Evolutionary conservation across 2,329 filamentous ascomycete genomes (phyloP).

Genomic region (Eurotiales sp.): DNA sequence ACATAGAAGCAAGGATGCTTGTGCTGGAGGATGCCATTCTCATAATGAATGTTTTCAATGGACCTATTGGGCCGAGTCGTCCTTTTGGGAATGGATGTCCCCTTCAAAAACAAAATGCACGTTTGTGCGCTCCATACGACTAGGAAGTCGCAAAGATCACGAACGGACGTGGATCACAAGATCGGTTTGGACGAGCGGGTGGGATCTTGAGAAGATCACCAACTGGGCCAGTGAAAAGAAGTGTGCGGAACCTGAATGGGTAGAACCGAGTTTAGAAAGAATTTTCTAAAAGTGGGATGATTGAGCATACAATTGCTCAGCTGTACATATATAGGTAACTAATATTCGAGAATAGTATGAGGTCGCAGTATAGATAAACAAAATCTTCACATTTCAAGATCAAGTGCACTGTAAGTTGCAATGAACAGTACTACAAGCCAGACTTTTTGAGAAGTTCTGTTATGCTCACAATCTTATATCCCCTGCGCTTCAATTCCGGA

Average conservation of each 20-base stretch:
- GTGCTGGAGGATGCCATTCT: constrained; percentile 23
- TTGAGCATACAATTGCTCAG: too few species aligned
- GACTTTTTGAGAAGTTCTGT: constrained; percentile 56
- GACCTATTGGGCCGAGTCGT: constrained; percentile 19
- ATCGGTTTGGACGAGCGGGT: constrained; percentile 22
- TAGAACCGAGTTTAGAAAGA: constrained; percentile 24
- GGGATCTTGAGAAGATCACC: constrained; percentile 26
- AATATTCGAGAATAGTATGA: too few species aligned
- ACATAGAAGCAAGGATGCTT: constrained; percentile 29
- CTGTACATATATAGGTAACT: too few species aligned
- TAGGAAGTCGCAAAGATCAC: constrained; percentile 19
- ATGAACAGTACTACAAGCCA: background rate
- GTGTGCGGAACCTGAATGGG: constrained; percentile 23
- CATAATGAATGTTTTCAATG: constrained; percentile 24
- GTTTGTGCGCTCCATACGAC: constrained; percentile 22
- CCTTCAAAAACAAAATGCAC: constrained; percentile 20
- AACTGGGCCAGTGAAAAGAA: constrained; percentile 18
- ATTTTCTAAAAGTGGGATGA: constrained; percentile 22
- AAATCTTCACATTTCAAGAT: background rate
- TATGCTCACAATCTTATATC: constrained; percentile 69
- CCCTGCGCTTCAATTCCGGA: constrained; percentile 64
- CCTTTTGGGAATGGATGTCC: background rate
- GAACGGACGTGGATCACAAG: constrained; percentile 9
- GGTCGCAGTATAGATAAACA: too few species aligned
- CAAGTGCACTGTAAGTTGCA: background rate